Conservation (phyloP, 129 eudicot species). For the Scalesia atractyloides region DNA sequence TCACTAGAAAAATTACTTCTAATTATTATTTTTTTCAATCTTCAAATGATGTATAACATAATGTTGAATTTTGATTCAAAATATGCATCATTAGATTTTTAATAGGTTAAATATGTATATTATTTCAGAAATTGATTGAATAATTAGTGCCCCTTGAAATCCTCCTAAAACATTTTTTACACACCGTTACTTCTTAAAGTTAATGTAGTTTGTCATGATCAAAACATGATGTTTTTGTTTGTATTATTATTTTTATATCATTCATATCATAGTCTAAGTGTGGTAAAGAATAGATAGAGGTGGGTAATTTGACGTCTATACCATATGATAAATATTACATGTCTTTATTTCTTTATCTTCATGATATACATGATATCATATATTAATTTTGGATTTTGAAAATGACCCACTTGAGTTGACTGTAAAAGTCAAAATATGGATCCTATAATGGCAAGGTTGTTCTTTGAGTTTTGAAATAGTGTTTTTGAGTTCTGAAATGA, state of each 20-base stretch:
- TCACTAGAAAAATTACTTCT: background rate
- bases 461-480: background rate
- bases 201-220: background rate
- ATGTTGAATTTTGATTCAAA: slow-evolving; percentile 10
- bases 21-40: slow-evolving; percentile 1
- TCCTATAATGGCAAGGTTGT: background rate
- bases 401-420: background rate
- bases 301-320: background rate
- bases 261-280: slow-evolving; percentile 1
- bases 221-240: background rate
- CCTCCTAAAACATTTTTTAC: background rate
- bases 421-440: background rate
- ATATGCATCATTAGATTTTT: background rate
- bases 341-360: slow-evolving; percentile 2
- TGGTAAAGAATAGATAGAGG: background rate
- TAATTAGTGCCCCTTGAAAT: background rate
- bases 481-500: too few relatives aligned
- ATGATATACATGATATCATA: background rate
- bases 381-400: background rate
- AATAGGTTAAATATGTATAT: slow-evolving; percentile 12
- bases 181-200: background rate
- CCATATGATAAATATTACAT: background rate
- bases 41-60: slow-evolving; percentile 4
- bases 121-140: background rate
- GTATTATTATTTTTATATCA: background rate